Base-by-base conservation (phyloP, 2,329 filamentous ascomycete genomes). In the Sarocladium oryzae region DNA sequence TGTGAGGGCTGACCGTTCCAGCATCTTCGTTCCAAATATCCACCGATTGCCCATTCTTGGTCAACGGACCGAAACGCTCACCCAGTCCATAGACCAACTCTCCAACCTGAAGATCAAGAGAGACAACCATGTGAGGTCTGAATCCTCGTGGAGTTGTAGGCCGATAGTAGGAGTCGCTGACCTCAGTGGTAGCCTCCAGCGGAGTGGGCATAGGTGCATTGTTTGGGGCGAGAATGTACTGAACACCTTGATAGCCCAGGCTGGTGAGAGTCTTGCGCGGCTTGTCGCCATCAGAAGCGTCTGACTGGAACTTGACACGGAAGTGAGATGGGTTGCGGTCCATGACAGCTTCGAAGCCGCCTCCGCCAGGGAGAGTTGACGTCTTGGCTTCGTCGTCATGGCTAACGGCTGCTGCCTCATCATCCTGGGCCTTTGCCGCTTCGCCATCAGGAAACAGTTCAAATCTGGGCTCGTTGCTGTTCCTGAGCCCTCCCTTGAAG, bases 71-170 rank as follows among this genome's bases (percentile, higher is more conserved):
- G 61, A 90, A 91, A 13, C 87, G 75, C 67, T 90, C 86, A 1
- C 86, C 87, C 3, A 90, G 74, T 0, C 87, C 86, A 63, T 88
- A 85, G 13, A 90, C 76, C 1, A 82, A 80, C 65, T 90, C 87
- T 24, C 78, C 78, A 1, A 81, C 76, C 2, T 69, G 67, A 2
- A 81, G 67, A 4, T 70, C 74, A 1, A 76, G 79, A 61, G 80
- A 77, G 26, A 76, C 74, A 59, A 81, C 79, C 56, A 80, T 73
- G 63, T 79, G 78, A 61, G 81, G 78, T 51, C 73, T 67, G 56
- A 78, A 71, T 54, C 57, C 68, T 28, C 61, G 66, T 23, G 57
- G 59, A 36, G 61, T 65, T 21, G 57, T 63, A 24, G 43, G 16
- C 3, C 43, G 43, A 52, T 67, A 66, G 15, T 68, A 68, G 51